Conservation (phyloP, 306 rosid genomes). For the Corylus americana region DNA sequence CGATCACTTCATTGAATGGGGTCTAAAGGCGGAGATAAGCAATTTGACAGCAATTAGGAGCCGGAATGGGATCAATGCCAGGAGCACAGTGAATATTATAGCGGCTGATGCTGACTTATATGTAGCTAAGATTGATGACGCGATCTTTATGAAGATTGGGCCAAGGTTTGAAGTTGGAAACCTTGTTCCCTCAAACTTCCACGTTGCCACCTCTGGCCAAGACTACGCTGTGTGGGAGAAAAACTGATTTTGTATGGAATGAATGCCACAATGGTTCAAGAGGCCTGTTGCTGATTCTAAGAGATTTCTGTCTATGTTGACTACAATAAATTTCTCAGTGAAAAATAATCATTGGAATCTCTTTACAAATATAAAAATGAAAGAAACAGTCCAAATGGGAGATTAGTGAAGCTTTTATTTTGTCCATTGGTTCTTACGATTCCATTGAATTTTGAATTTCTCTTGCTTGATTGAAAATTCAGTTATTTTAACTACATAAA, state of each 20-base stretch:
- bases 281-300: not conserved
- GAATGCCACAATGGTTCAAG: not conserved
- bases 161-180: constrained; percentile 53
- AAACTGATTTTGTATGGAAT: not conserved
- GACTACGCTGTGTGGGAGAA: constrained; percentile 72
- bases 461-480: no score
- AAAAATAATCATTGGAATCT: no score
- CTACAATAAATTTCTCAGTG: not conserved
- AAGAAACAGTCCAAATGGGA: no score
- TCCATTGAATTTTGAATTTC: not conserved
- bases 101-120: constrained; percentile 64
- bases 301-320: not conserved
- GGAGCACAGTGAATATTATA: constrained; percentile 53
- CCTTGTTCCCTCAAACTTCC: constrained; percentile 53
- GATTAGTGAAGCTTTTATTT: no score
- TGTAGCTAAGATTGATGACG: constrained; percentile 57
- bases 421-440: not conserved
- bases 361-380: no score
- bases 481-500: no score
- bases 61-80: constrained; percentile 49
- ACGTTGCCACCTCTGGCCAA: constrained; percentile 50
- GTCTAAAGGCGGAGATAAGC: constrained; percentile 52
- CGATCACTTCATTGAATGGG: constrained; percentile 75
- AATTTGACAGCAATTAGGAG: constrained; percentile 49
- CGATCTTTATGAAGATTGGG: constrained; percentile 74